phyloP scores from a whole-genome alignment of 192 early-diverging fungal genomes.

The Dispira parvispora region DNA sequence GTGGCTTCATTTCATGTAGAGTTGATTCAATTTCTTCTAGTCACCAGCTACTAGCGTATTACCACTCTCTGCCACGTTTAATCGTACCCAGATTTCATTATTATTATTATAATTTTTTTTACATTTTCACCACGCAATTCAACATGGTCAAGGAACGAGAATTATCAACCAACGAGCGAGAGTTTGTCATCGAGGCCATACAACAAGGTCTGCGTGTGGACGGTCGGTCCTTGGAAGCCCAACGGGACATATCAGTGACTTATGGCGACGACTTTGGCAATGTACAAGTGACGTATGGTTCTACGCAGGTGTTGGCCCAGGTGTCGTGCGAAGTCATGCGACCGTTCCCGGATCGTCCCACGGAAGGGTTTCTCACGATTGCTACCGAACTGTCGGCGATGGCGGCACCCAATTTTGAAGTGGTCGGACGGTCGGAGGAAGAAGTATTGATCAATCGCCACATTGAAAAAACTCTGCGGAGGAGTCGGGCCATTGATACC shows the following conservation, averaged over 20 bases:
- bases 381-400: conserved; percentile 78
- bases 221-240: conserved; percentile 56
- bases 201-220: conserved; percentile 55
- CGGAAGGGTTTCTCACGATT: conserved; percentile 75
- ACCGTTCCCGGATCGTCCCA: conserved; percentile 56
- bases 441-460: conserved; percentile 73
- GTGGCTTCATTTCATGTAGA: too few species aligned
- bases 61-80: too few species aligned
- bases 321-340: conserved; percentile 52
- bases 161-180: conserved; percentile 55
- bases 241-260: conserved; percentile 46
- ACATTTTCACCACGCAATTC: background rate
- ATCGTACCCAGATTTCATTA: too few species aligned
- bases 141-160: conserved; percentile 26
- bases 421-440: conserved; percentile 55
- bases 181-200: conserved; percentile 58
- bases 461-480: conserved; percentile 74
- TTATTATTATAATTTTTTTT: too few species aligned
- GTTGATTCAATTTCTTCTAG: too few species aligned
- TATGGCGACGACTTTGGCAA: conserved; percentile 47
- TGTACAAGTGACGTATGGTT: conserved; percentile 65
- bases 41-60: too few species aligned
- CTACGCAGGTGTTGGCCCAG: conserved; percentile 57
- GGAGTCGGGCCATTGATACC: conserved; percentile 77
- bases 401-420: conserved; percentile 61